phyloP scores from a whole-genome alignment of 768 basidiomycete genomes.

The Grammothele lineata region DNA sequence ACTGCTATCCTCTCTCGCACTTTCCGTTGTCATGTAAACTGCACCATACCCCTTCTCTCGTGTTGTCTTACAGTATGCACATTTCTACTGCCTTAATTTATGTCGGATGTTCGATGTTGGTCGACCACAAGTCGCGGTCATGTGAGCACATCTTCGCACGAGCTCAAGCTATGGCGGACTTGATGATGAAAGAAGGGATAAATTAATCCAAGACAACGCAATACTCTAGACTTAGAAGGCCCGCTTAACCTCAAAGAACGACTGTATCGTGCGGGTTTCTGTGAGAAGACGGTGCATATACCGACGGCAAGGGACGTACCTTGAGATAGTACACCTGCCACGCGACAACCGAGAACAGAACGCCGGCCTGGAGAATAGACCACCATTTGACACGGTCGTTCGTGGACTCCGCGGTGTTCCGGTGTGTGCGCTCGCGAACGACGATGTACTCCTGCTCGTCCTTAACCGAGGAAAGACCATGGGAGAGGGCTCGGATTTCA shows the following conservation, averaged over 20 bases:
- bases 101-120: too few relatives aligned
- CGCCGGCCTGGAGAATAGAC: conserved; percentile 87
- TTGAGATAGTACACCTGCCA: conserved; percentile 99
- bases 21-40: conserved; percentile 11
- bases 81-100: conserved; percentile 4
- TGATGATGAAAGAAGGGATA: conserved; percentile 1
- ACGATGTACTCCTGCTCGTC: conserved; percentile 99
- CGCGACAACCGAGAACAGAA: conserved; percentile 85
- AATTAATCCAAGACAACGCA: conserved; percentile 12
- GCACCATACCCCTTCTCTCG: conserved; percentile 15
- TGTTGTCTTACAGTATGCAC: conserved; percentile 15
- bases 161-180: too few relatives aligned
- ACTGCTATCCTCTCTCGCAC: background rate
- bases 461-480: conserved; percentile 83
- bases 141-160: too few relatives aligned
- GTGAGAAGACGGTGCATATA: conserved; percentile 10
- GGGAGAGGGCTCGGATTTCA: conserved; percentile 83
- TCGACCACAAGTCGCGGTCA: too few relatives aligned
- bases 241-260: conserved; percentile 90
- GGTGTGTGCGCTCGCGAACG: conserved; percentile 85
- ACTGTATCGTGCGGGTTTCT: conserved; percentile 38
- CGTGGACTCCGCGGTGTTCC: conserved; percentile 91
- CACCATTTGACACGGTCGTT: conserved; percentile 99
- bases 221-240: conserved; percentile 50
- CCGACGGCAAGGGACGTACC: conserved; percentile 33